phyloP scores from a whole-genome alignment of 805 yeast species.

The Saturnispora besseyi region DNA sequence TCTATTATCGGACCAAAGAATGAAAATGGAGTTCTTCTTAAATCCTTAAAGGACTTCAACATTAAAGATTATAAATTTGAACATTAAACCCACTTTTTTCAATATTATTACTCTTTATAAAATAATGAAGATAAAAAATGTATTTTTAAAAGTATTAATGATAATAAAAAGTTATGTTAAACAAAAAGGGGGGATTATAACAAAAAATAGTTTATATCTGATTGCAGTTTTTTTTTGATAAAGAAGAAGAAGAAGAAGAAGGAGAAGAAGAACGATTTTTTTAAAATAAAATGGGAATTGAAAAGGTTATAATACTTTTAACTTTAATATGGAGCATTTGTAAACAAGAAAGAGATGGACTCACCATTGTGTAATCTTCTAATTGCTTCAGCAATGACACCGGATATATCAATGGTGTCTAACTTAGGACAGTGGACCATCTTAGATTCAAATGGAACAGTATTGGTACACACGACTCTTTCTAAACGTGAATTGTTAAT shows the following conservation, averaged over 20 bases:
- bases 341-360: conserved; percentile 71
- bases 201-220: no score
- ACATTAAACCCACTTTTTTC: not conserved
- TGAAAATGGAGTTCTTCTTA: conserved; percentile 48
- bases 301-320: not conserved
- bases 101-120: not conserved
- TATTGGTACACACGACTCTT: conserved; percentile 69
- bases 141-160: not conserved
- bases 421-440: conserved; percentile 49
- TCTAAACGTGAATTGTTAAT: conserved; percentile 60
- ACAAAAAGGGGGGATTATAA: no score
- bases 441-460: conserved; percentile 69
- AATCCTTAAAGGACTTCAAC: conserved; percentile 46
- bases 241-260: not conserved
- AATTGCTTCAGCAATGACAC: conserved; percentile 71
- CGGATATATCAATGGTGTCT: conserved; percentile 61
- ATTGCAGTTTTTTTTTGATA: not conserved
- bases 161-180: not conserved
- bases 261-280: not conserved
- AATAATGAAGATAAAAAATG: not conserved
- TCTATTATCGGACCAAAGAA: conserved; percentile 34
- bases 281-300: not conserved
- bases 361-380: conserved; percentile 85
- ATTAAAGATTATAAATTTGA: conserved; percentile 36
- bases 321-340: conserved; percentile 45